These are phyloP conservation scores for Cucurbitaria berberidis DNA, from an alignment of 2,329 filamentous ascomycete species.

Conservation along the genomic window DNA sequence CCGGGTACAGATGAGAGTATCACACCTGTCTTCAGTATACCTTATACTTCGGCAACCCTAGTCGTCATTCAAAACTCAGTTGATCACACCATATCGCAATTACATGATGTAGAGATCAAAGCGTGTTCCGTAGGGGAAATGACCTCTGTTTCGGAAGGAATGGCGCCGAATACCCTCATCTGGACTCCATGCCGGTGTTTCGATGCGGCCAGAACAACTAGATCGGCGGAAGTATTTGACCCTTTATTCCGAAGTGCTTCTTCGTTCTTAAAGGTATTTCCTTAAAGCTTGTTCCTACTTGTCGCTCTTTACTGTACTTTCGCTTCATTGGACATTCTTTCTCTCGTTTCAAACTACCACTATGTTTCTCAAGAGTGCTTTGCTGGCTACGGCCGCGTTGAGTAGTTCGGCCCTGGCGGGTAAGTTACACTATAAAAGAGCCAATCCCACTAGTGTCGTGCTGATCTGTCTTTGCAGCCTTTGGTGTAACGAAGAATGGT, in stretches of 20 bases:
- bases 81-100: background rate
- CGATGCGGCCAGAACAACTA: slow-evolving; percentile 5
- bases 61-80: background rate
- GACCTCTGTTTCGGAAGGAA: slow-evolving; percentile 25
- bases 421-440: background rate
- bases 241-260: background rate
- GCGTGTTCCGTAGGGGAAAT: slow-evolving; percentile 20
- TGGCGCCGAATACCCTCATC: slow-evolving; percentile 19
- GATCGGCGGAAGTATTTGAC: slow-evolving; percentile 1
- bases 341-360: background rate
- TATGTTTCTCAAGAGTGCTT: slow-evolving; percentile 35
- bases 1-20: background rate
- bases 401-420: slow-evolving; percentile 35
- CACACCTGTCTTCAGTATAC: background rate
- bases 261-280: background rate
- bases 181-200: slow-evolving; percentile 3
- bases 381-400: slow-evolving; percentile 36
- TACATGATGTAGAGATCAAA: background rate
- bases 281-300: slow-evolving; percentile 3
- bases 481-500: slow-evolving; percentile 43
- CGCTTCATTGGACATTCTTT: slow-evolving; percentile 3
- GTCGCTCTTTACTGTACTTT: background rate
- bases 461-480: slow-evolving; percentile 27
- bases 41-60: background rate
- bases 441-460: background rate